Conservation (phyloP, 495 filamentous ascomycete genomes). For the Aspergillus olivimuriae region DNA sequence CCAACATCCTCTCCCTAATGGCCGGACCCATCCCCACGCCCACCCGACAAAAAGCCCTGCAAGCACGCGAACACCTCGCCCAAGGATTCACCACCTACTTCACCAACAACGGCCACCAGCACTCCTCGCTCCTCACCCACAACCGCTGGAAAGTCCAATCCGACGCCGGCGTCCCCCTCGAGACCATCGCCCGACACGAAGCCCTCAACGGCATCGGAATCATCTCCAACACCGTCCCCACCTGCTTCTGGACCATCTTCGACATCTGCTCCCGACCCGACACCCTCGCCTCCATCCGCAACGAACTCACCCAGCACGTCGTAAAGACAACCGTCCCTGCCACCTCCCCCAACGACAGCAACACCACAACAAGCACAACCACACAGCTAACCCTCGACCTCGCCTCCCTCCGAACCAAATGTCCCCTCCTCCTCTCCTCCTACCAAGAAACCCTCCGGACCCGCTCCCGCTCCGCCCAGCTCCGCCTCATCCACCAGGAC, state of each 20-base stretch:
- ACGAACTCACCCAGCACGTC: constrained; percentile 24
- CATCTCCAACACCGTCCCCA: constrained; percentile 40
- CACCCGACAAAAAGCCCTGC: constrained; percentile 33
- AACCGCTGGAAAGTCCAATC: constrained; percentile 24
- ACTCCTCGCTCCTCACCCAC: constrained; percentile 25
- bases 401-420: constrained; percentile 26
- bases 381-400: constrained; percentile 27
- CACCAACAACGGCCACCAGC: constrained; percentile 20
- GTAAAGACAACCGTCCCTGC: constrained; percentile 4
- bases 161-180: constrained; percentile 25
- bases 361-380: no score
- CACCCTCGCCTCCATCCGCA: constrained; percentile 29
- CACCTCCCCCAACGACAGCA: no score
- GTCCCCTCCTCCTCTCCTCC: constrained; percentile 30
- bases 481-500: constrained; percentile 25
- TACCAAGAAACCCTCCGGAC: constrained; percentile 35
- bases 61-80: constrained; percentile 26
- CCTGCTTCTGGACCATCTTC: constrained; percentile 41
- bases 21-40: constrained; percentile 30
- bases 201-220: constrained; percentile 30
- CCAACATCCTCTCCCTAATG: constrained; percentile 28
- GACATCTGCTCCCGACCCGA: constrained; percentile 31
- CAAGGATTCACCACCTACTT: constrained; percentile 40
- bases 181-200: constrained; percentile 39
- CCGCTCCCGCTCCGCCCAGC: constrained; percentile 14